A percentile compares a stretch with the other conserved stretches of the same genome.
Conservation (phyloP, 768 basidiomycete species). For the Leucosporidium yakuticum region DNA sequence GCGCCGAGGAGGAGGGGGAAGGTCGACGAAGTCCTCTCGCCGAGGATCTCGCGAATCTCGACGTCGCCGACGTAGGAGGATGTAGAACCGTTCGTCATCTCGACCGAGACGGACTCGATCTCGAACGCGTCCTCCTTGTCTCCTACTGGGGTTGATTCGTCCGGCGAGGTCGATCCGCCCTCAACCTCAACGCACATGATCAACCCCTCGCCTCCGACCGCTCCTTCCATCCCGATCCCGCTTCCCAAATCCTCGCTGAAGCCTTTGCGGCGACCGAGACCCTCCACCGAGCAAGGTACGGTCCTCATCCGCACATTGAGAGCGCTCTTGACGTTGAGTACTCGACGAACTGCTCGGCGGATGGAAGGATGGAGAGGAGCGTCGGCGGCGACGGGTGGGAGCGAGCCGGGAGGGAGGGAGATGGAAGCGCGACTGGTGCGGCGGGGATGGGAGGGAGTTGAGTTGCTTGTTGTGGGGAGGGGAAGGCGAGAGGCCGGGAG, state of each 20-base stretch:
- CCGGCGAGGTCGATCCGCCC: background rate
- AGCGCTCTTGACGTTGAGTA: background rate
- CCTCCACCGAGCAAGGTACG: slow-evolving; percentile 10
- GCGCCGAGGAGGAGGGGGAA: background rate
- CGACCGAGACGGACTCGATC: slow-evolving; percentile 7
- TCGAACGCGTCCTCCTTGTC: slow-evolving; percentile 3
- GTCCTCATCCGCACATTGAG: slow-evolving; percentile 11
- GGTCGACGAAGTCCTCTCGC: background rate
- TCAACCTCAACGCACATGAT: slow-evolving; percentile 11
- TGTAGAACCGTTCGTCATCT: background rate
- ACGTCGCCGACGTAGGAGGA: background rate
- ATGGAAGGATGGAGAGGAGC: slow-evolving; percentile 9
- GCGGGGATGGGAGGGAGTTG: background rate
- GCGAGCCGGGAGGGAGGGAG: background rate
- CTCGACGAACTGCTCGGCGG: slow-evolving; percentile 7
- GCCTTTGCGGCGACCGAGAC: background rate
- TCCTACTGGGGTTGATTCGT: too few species aligned
- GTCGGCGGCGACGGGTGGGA: background rate
- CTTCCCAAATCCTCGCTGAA: background rate
- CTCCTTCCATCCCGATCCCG: background rate
- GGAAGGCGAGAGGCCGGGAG: slow-evolving; percentile 27
- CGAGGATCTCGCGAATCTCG: slow-evolving; percentile 8
- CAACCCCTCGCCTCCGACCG: slow-evolving; percentile 4
- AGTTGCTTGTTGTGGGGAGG: background rate
- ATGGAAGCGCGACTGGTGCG: background rate